Evolutionary conservation across 768 basidiomycete genomes (phyloP).

Genomic region (Arthromyces matolae): DNA sequence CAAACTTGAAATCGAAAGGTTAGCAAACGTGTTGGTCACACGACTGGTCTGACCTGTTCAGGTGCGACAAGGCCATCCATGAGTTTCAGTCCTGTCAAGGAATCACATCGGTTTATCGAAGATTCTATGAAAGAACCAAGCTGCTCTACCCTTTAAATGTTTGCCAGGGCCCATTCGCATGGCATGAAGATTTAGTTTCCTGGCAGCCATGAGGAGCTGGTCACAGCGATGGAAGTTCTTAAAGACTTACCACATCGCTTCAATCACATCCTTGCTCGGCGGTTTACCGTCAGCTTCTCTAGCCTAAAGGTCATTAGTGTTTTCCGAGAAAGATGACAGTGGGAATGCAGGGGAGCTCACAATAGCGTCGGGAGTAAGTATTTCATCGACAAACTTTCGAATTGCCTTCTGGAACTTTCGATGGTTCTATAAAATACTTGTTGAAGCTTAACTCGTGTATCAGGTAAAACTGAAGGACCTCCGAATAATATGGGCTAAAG

Average conservation of each 20-base stretch:
- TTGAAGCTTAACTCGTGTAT: slow-evolving; percentile 5
- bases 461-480: slow-evolving; percentile 42
- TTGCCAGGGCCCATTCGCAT: slow-evolving; percentile 95
- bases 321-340: slow-evolving; percentile 3
- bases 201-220: slow-evolving; percentile 17
- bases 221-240: slow-evolving; percentile 40
- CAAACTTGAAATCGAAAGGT: slow-evolving; percentile 47
- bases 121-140: neutral
- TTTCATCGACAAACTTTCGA: slow-evolving; percentile 71
- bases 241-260: slow-evolving; percentile 61
- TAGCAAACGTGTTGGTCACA: neutral
- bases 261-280: slow-evolving; percentile 69
- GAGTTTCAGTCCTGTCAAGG: slow-evolving; percentile 52
- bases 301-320: slow-evolving; percentile 45
- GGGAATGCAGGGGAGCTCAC: slow-evolving; percentile 22
- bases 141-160: slow-evolving; percentile 56
- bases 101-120: neutral
- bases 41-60: slow-evolving; percentile 51
- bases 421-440: slow-evolving; percentile 44
- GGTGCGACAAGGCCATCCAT: slow-evolving; percentile 79
- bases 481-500: slow-evolving; percentile 73
- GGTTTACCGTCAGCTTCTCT: slow-evolving; percentile 91
- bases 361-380: slow-evolving; percentile 53
- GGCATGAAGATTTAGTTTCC: slow-evolving; percentile 71
- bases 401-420: slow-evolving; percentile 57